Percentiles rank a stretch among this genome's conserved stretches.
Conservation (phyloP, 2,329 filamentous ascomycete genomes). For the Penicillium sp. region DNA sequence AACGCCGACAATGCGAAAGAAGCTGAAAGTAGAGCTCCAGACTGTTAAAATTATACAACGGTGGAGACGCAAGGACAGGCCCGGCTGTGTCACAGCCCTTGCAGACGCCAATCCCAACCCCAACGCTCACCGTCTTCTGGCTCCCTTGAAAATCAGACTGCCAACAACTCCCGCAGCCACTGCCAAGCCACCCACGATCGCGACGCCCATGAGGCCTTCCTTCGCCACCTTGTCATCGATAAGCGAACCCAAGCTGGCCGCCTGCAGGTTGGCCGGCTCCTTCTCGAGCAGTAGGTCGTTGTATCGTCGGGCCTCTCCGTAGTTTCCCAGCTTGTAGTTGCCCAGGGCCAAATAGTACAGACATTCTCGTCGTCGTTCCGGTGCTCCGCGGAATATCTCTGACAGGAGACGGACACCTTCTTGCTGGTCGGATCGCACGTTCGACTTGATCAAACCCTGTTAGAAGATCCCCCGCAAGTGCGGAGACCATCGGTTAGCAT, state of each 20-base stretch:
- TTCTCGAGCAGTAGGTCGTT: constrained; percentile 90
- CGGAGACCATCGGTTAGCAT: constrained; percentile 10
- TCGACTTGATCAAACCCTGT: constrained; percentile 93
- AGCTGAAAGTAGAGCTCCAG: constrained; percentile 3
- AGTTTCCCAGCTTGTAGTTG: constrained; percentile 98
- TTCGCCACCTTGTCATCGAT: constrained; percentile 96
- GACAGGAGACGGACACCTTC: constrained; percentile 89
- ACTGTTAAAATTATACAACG: constrained; percentile 13
- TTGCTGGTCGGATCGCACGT: constrained; percentile 80
- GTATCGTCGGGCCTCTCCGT: constrained; percentile 88
- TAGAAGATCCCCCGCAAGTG: constrained; percentile 7
- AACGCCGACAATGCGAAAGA: background rate
- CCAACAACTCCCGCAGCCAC: constrained; percentile 92
- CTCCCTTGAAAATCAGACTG: constrained; percentile 76
- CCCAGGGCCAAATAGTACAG: constrained; percentile 96
- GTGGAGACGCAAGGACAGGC: constrained; percentile 12
- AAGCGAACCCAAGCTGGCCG: constrained; percentile 76
- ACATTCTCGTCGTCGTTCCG: constrained; percentile 92
- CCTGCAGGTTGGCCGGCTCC: constrained; percentile 89
- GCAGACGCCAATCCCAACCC: constrained; percentile 12
- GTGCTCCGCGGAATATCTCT: constrained; percentile 92
- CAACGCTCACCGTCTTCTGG: constrained; percentile 56
- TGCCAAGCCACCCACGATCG: constrained; percentile 89
- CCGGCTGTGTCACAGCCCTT: constrained; percentile 18
- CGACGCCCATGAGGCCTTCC: constrained; percentile 90